Base-by-base conservation (phyloP, 106 monocot genomes). In the Platanthera guangdongensis region DNA sequence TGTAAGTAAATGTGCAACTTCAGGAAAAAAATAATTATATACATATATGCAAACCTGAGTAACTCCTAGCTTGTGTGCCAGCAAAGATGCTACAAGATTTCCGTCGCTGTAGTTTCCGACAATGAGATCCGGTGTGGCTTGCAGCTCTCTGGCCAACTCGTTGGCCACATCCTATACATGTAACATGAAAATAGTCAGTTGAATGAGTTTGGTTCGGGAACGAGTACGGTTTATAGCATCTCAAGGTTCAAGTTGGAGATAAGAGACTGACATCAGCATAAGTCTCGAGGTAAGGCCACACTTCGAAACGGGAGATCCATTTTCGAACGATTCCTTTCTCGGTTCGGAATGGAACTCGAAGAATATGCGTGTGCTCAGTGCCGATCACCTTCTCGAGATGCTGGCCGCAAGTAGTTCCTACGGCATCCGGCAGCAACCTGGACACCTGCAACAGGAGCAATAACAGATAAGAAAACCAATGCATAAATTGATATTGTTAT, bases 71-170 rank as follows among this genome's bases (percentile, higher is more conserved):
- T 87, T 92, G 80, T 92, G 85, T 14, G 89, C 84, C 62, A 92
- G 76, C 75, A 92, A 74, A 47, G 86, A 80, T 11, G 92, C 89
- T 3, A 92, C 92, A n/a, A 92, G 88, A 63, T 92, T 92, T 67
- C 91, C 91, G 62, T 91, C 91, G 77, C 91, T 91, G 84, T 91
- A 91, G 82, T 91, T 92, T 75, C 92, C 92, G 6, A 92, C 80
- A 49, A 92, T 78, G 28, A 92, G 81, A 67, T 92, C 92, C 3
- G 92, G 92, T 6, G 51, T 92, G 13, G 87, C 89, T 73, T 92
- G 81, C 76, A 92, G 59, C 57, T 92, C 92, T 82, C 79, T 82
- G 2, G 83, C 79, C 59, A 92, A 16, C 75, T 92, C 92, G 60
- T 89, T 80, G 15, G 87, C 89, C 12, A 89, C 92, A 85, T 92